These are phyloP conservation scores for Stephania yunnanensis DNA, from an alignment of 164 flowering plant genomes.

Conservation along the genomic window DNA sequence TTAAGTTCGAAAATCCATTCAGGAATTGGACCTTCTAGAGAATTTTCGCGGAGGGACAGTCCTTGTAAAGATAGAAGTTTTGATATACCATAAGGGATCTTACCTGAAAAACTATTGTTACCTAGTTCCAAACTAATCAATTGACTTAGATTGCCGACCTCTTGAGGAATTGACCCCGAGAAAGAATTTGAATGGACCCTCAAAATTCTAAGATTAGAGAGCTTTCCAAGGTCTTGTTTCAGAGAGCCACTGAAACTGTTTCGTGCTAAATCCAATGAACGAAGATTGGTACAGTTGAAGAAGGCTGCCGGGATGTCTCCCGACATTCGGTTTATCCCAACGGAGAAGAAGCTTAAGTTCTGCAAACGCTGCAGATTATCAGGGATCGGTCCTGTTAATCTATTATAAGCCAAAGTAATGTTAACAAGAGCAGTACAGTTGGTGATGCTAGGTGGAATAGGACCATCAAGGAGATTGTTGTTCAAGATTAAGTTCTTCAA, in stretches of 20 bases:
- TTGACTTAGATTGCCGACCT: slow-evolving; percentile 44
- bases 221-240: slow-evolving; percentile 34
- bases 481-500: slow-evolving; percentile 34
- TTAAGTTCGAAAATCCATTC: slow-evolving; percentile 36
- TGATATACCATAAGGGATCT: slow-evolving; percentile 40
- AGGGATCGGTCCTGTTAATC: slow-evolving; percentile 57
- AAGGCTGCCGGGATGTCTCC: slow-evolving; percentile 68
- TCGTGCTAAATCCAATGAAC: slow-evolving; percentile 24
- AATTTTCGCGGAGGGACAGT: slow-evolving; percentile 39
- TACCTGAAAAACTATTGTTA: slow-evolving; percentile 39
- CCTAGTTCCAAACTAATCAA: slow-evolving; percentile 28
- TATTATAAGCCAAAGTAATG: slow-evolving; percentile 30
- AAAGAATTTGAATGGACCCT: slow-evolving; percentile 31
- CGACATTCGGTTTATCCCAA: slow-evolving; percentile 37
- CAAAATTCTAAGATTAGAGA: slow-evolving; percentile 25
- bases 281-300: slow-evolving; percentile 55
- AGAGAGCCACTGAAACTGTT: slow-evolving; percentile 44
- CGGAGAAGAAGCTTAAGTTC: slow-evolving; percentile 42
- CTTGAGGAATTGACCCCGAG: slow-evolving; percentile 39
- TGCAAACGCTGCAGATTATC: slow-evolving; percentile 40
- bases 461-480: slow-evolving; percentile 45
- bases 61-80: slow-evolving; percentile 59
- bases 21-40: slow-evolving; percentile 57
- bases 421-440: slow-evolving; percentile 48
- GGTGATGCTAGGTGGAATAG: slow-evolving; percentile 56